These are phyloP conservation scores for Primulina tabacum DNA, from an alignment of 257 asterid genomes.

Conservation along the genomic window DNA sequence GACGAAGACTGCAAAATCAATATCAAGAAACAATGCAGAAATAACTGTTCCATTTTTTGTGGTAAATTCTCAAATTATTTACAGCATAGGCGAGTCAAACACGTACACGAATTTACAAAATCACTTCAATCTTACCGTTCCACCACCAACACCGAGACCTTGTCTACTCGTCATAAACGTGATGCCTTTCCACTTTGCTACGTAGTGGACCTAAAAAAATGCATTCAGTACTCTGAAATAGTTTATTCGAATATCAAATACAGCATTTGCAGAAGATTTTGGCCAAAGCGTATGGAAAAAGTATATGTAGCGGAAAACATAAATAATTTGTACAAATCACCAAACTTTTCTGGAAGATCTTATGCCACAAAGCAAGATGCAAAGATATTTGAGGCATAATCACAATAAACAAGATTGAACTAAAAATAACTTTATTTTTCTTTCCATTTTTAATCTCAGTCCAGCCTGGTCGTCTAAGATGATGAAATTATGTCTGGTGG, in stretches of 20 bases:
- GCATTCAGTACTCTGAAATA: slow-evolving; percentile 12
- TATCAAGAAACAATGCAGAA: slow-evolving; percentile 2
- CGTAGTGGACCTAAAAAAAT: slow-evolving; percentile 74
- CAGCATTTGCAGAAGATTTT: background rate
- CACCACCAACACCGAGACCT: slow-evolving; percentile 92
- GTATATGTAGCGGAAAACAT: background rate
- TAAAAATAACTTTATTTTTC: too few species aligned
- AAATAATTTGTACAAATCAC: background rate
- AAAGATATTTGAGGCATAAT: background rate
- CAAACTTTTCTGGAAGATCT: background rate
- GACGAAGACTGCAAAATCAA: background rate
- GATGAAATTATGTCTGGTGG: slow-evolving; percentile 1
- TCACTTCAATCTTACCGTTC: slow-evolving; percentile 59
- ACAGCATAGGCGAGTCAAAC: background rate
- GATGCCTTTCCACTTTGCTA: slow-evolving; percentile 88
- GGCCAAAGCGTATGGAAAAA: background rate
- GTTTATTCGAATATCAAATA: background rate
- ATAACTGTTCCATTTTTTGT: background rate
- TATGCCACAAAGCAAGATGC: background rate
- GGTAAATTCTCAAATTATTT: too few species aligned
- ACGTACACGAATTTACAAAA: background rate
- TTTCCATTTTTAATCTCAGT: too few species aligned
- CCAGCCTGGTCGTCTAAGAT: background rate
- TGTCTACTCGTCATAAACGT: slow-evolving; percentile 95
- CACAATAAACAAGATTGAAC: too few species aligned